Percentiles rank a stretch among this genome's conserved stretches.
Evolutionary conservation across 2,329 filamentous ascomycete species (phyloP).

Genomic region (Furcasterigmium furcatum): DNA sequence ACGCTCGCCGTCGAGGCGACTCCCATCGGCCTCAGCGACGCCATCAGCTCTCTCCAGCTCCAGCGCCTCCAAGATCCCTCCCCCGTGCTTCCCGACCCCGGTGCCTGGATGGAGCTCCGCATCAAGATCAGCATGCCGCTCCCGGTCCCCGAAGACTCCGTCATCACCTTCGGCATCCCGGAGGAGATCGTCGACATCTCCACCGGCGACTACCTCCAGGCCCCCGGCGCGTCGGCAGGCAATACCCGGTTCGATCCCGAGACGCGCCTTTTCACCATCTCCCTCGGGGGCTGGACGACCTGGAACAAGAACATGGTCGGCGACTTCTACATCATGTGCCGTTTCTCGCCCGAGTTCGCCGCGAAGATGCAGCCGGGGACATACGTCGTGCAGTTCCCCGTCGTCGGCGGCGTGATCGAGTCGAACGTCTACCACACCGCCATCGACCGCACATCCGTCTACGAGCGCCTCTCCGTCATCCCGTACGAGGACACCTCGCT

Average conservation of each 20-base stretch:
- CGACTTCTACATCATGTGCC: slow-evolving; percentile 11
- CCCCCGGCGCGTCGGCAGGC: not conserved
- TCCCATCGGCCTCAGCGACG: slow-evolving; percentile 8
- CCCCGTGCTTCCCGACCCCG: slow-evolving; percentile 2
- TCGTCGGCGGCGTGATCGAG: slow-evolving; percentile 1
- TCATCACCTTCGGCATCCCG: slow-evolving; percentile 7
- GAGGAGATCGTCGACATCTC: slow-evolving; percentile 7
- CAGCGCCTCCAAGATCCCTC: slow-evolving; percentile 4
- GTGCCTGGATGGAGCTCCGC: slow-evolving; percentile 10
- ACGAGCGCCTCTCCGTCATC: slow-evolving; percentile 1
- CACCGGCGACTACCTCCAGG: not conserved
- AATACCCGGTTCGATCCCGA: slow-evolving; percentile 3
- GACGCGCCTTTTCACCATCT: slow-evolving; percentile 4
- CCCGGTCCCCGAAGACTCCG: slow-evolving; percentile 2
- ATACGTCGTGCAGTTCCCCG: slow-evolving; percentile 8
- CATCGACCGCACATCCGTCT: slow-evolving; percentile 4
- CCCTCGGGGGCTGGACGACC: slow-evolving; percentile 5
- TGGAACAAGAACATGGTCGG: slow-evolving; percentile 11
- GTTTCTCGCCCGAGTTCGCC: slow-evolving; percentile 6
- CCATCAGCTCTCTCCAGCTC: slow-evolving; percentile 6
- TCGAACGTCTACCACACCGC: slow-evolving; percentile 6
- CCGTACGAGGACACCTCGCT: slow-evolving; percentile 5
- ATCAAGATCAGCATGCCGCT: slow-evolving; percentile 6
- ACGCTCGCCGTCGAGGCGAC: slow-evolving; percentile 7
- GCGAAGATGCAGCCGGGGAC: slow-evolving; percentile 6